Evolutionary conservation across 176 grass and related monocot species (phyloP).

Genomic region (Poa annua): DNA sequence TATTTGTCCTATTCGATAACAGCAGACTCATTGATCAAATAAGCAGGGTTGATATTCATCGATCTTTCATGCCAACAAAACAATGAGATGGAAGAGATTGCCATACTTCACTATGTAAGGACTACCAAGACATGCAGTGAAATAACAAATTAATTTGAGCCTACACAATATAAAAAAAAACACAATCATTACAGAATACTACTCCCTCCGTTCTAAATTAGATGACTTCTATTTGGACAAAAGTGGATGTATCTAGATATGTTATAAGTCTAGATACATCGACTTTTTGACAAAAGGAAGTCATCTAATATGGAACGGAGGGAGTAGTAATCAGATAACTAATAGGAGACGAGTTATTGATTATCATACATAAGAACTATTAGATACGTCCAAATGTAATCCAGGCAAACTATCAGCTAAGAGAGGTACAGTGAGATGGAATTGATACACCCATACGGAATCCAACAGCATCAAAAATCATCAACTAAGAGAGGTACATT

Average conservation of each 20-base stretch:
- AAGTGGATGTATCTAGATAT: too few species aligned
- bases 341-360: neutral
- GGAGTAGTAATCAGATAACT: neutral
- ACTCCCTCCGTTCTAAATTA: too few species aligned
- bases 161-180: conserved; percentile 8
- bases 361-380: conserved; percentile 11
- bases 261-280: too few species aligned
- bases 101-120: neutral
- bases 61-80: neutral
- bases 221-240: too few species aligned
- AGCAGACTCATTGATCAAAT: neutral
- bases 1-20: neutral
- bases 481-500: neutral
- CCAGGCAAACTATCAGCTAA: neutral
- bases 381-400: conserved; percentile 15
- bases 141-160: neutral
- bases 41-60: neutral
- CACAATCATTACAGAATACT: conserved; percentile 2
- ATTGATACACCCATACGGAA: neutral
- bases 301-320: too few species aligned
- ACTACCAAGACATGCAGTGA: conserved; percentile 3
- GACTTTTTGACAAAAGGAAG: too few species aligned
- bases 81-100: neutral
- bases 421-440: neutral
- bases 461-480: neutral